Evolutionary conservation across 345 rosid genomes (phyloP).

Genomic region (Brassica cretica): DNA sequence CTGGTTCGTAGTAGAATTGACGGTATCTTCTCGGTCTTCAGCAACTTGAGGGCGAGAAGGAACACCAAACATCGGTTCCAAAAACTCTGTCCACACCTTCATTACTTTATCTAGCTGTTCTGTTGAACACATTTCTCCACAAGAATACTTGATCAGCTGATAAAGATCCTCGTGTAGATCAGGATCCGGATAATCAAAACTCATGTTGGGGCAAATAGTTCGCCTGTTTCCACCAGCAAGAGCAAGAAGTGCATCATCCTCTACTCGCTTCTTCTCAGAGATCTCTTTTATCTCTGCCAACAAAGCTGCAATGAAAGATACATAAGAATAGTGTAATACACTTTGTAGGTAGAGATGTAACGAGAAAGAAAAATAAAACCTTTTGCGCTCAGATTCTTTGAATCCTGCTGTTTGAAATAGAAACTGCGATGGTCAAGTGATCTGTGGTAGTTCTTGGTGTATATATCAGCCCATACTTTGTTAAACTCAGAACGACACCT

Average conservation of each 20-base stretch:
- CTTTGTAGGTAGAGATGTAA: background rate
- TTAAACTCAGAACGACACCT: background rate
- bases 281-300: background rate
- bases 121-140: conserved; percentile 86
- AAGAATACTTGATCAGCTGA: conserved; percentile 89
- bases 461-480: background rate
- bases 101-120: conserved; percentile 86
- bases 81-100: conserved; percentile 86
- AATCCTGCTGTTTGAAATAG: conserved; percentile 1
- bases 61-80: conserved; percentile 84
- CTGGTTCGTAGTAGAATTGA: background rate
- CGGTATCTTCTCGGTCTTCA: conserved; percentile 76
- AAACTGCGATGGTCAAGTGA: conserved; percentile 2
- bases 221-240: conserved; percentile 74
- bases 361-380: background rate
- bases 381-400: background rate
- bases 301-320: background rate
- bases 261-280: background rate
- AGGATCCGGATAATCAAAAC: conserved; percentile 72
- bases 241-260: background rate
- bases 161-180: conserved; percentile 88
- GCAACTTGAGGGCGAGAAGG: conserved; percentile 81
- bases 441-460: background rate
- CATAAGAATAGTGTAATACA: background rate
- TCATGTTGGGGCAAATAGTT: conserved; percentile 62